phyloP scores from a whole-genome alignment of 345 rosid genomes.

The Noccaea caerulescens region DNA sequence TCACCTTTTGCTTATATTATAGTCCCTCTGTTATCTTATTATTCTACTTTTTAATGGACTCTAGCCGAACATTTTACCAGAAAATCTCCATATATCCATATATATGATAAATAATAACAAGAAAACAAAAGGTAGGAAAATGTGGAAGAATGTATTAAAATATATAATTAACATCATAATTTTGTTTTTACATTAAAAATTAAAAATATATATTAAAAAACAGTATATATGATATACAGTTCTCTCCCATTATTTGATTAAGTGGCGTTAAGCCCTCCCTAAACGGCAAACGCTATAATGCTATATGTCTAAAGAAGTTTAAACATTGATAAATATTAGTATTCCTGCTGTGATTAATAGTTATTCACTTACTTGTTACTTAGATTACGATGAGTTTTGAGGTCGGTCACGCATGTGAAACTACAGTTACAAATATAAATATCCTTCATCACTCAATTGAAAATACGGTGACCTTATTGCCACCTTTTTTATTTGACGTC shows the following conservation, averaged over 20 bases:
- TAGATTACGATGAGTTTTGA: slow-evolving; percentile 25
- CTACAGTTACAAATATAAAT: slow-evolving; percentile 1
- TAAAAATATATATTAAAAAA: background rate
- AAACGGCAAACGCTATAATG: background rate
- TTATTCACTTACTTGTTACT: slow-evolving; percentile 4
- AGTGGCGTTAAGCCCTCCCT: background rate
- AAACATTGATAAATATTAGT: background rate
- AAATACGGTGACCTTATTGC: slow-evolving; percentile 30
- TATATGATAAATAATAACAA: background rate
- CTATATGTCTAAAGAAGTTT: background rate
- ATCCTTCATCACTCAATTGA: background rate
- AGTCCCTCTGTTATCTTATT: slow-evolving; percentile 19
- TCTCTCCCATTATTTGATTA: background rate
- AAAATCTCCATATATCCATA: background rate
- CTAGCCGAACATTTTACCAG: slow-evolving; percentile 58
- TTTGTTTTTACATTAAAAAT: background rate
- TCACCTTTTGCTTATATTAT: slow-evolving; percentile 31
- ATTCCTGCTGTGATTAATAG: background rate
- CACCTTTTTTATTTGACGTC: slow-evolving; percentile 18
- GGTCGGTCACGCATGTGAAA: slow-evolving; percentile 43
- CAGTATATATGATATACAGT: background rate
- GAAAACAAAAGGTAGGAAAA: background rate
- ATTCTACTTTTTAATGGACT: slow-evolving; percentile 46
- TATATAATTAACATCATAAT: background rate
- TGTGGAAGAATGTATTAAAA: background rate